phyloP scores from a whole-genome alignment of 169 alveolate genomes.

The Babesia bigemina region DNA sequence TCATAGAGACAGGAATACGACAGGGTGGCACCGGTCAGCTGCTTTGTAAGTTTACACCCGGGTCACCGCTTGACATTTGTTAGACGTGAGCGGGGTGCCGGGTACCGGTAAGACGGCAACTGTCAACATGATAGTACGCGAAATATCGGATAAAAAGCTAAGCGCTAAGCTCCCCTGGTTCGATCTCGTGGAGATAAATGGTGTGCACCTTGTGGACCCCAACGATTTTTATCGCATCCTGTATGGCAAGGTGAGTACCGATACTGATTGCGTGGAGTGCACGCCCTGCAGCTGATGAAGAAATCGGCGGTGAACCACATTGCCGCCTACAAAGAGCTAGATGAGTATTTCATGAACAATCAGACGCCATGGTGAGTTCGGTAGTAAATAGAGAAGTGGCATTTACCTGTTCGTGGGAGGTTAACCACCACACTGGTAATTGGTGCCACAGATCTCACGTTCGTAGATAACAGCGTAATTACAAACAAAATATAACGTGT shows the following conservation, averaged over 20 bases:
- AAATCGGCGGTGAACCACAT: conserved; percentile 20
- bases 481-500: background rate
- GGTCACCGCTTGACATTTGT: background rate
- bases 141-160: conserved; percentile 22
- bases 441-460: no score
- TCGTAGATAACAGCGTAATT: background rate
- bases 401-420: background rate
- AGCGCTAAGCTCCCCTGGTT: conserved; percentile 71
- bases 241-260: conserved; percentile 57
- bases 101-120: conserved; percentile 86
- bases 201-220: conserved; percentile 74
- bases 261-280: background rate
- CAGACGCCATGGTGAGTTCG: conserved; percentile 56
- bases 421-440: no score
- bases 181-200: conserved; percentile 76
- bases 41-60: conserved; percentile 47
- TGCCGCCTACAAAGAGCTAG: conserved; percentile 39
- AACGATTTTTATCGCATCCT: conserved; percentile 75
- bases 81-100: conserved; percentile 81
- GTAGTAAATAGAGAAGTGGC: background rate
- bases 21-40: conserved; percentile 82
- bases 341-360: conserved; percentile 45
- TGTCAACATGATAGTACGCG: conserved; percentile 71
- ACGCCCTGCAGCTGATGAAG: conserved; percentile 14
- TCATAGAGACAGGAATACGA: conserved; percentile 74